These are phyloP conservation scores for Erysimum cheiri DNA, from an alignment of 441 rosid genomes.

Conservation along the genomic window DNA sequence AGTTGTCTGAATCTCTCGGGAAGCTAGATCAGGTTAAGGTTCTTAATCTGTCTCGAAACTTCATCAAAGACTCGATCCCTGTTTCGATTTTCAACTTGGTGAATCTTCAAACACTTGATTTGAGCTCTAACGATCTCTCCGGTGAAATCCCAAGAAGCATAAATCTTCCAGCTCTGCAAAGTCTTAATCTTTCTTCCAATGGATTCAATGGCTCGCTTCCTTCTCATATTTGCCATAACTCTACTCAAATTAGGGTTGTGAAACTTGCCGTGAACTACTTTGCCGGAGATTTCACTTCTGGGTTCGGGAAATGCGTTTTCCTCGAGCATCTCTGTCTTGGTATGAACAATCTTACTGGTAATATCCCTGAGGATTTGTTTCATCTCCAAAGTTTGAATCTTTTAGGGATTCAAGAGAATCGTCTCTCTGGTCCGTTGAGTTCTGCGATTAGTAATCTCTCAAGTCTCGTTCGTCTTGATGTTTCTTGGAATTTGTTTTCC, in stretches of 20 bases:
- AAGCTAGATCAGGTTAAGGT: conserved; percentile 44
- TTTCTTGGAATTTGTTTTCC: conserved; percentile 59
- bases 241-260: conserved; percentile 47
- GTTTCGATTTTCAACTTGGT: conserved; percentile 51
- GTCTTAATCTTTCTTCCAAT: conserved; percentile 59
- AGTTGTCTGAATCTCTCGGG: conserved; percentile 46
- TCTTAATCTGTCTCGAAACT: conserved; percentile 58
- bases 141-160: conserved; percentile 53
- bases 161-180: conserved; percentile 53
- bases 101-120: conserved; percentile 54
- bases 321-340: conserved; percentile 63
- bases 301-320: conserved; percentile 57
- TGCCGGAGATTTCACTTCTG: conserved; percentile 54
- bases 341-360: conserved; percentile 64
- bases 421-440: conserved; percentile 61
- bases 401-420: conserved; percentile 62
- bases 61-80: conserved; percentile 55
- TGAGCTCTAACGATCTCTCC: conserved; percentile 59
- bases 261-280: conserved; percentile 59
- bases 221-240: conserved; percentile 56
- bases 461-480: conserved; percentile 58
- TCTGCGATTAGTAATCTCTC: conserved; percentile 51
- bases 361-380: conserved; percentile 57
- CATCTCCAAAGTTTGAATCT: conserved; percentile 51
- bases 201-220: conserved; percentile 55